Evolutionary conservation across 2,329 filamentous ascomycete species (phyloP), one percentile per base, ranked within the genome.

Genomic region (Cladophialophora chaetospira): DNA sequence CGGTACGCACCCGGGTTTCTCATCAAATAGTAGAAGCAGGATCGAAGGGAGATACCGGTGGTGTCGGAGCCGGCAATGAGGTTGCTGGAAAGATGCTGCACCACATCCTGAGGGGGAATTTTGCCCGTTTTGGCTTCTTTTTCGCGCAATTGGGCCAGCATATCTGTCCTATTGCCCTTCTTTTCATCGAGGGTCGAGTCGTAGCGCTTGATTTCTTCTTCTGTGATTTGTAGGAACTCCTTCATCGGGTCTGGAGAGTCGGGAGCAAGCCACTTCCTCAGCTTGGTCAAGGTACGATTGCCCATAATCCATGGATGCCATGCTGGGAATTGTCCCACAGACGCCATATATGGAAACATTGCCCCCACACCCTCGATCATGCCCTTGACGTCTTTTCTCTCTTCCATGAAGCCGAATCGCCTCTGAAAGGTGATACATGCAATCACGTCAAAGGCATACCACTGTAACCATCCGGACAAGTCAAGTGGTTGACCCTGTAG

Each of bases 371-470:
- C 36, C 4, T n/a, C 49, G 28, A 62, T 60, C 50, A 62, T 57
- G 17, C 49, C 23, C 13, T 90, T 87, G 4, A 91, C 83, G 60
- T 92, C 88, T 66, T 85, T 79, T 49, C 89, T 85, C 67, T 82
- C 79, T 70, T 92, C 87, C 1, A 92, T 73, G 62, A 91, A 91
- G 0, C 88, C 88, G 53, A 91, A 80, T 0, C 86, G 79, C 68
- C 88, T 88, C 69, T 82, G 84, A 72, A 62, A 62, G 2, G 59
- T 60, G 29, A 62, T 52, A 13, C 29, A 23, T 4, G 47, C 47
- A n/a, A 62, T 90, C 10, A 91, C 88, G 67, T 92, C 88, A 66
- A 91, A 91, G 0, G 89, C 88, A 63, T 88, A 91, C 69, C 85
- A 91, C 67, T 92, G 88, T 55, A 92, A 73, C 88, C 88, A 91